Base-by-base conservation (phyloP, 139 green algal genomes). In the Desmodesmus armatus region DNA sequence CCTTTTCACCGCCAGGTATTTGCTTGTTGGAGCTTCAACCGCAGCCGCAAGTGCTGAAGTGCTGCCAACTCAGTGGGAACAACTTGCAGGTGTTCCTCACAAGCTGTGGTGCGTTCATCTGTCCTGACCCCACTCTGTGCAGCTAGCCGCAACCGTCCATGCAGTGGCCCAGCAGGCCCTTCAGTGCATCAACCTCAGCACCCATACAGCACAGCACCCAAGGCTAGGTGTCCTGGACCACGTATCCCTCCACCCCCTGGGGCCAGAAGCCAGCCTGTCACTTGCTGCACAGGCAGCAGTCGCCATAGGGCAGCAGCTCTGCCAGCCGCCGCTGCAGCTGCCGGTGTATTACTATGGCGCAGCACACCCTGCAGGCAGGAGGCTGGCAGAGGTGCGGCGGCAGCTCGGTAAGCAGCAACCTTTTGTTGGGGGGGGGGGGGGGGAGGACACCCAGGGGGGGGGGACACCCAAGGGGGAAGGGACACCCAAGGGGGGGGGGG, bases 211-310 rank as follows among this genome's bases (percentile, higher is more conserved):
- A 53, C 90, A 78, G 1, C 95, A 98, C 82, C 95, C 95, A 5
- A 89, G 95, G 9, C 86, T 98, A 17, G 95, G 95, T 3, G 82
- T 88, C 0, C 86, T 98, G 4, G 95, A 98, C 86, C 94, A 98
- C 82, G 90, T 98, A 21, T 91, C 87, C 0, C 87, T 94, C 39
- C 91, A 96, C 83, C 95, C 94, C 3, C 85, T 98, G 43, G 84
- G 78, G 2, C 19, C 43, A 55, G 21, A 69, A 5, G 81, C 21
- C 11, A 78, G 31, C n/a, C 82, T 35, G 83, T 90, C 7, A n/a
- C 35, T 40, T 5, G 65, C 58, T 88, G 89, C 65, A 87, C 29
- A 53, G 40, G 62, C 60, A 62, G 78, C 82, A 13, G 21, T 17
- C 4, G 17, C 11, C 2, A 62, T 91, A 44, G 80, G 72, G 37